Conservation (phyloP, 495 filamentous ascomycete species). For the Evernia prunastri region DNA sequence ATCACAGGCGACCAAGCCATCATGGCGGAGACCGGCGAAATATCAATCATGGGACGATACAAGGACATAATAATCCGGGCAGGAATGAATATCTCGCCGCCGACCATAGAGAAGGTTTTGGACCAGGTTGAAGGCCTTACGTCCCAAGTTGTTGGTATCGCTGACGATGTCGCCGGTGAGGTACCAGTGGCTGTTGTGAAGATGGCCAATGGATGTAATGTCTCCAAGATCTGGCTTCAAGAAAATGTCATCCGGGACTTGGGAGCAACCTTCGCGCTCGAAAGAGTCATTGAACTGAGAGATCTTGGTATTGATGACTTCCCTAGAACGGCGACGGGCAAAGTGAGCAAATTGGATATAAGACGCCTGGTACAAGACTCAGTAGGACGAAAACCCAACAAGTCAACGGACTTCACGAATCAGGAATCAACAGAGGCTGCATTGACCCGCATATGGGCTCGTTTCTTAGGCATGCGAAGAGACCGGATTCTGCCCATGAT, state of each 20-base stretch:
- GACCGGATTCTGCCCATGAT: not conserved
- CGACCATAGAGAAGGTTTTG: conserved; percentile 34
- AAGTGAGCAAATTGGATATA: conserved; percentile 34
- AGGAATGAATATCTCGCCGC: conserved; percentile 42
- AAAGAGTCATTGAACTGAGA: conserved; percentile 30
- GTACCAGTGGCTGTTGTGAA: conserved; percentile 36
- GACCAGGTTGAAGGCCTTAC: not conserved
- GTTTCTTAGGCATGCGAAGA: conserved; percentile 1
- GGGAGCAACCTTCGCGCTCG: conserved; percentile 32
- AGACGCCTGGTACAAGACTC: conserved; percentile 24
- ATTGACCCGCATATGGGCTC: not conserved
- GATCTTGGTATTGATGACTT: conserved; percentile 32
- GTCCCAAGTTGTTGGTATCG: conserved; percentile 34
- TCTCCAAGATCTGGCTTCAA: conserved; percentile 3
- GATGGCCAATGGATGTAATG: not conserved
- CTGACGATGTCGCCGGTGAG: conserved; percentile 37
- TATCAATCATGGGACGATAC: conserved; percentile 40
- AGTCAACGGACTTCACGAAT: not conserved
- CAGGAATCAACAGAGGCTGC: not conserved
- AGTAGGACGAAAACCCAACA: not conserved
- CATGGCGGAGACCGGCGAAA: conserved; percentile 33
- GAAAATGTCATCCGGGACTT: conserved; percentile 13
- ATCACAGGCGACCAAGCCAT: conserved; percentile 41
- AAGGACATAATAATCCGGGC: conserved; percentile 47
- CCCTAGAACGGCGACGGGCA: conserved; percentile 37